These are phyloP conservation scores for Petasospora rhodanensis DNA, from an alignment of 1,139 yeast genomes.

Conservation along the genomic window DNA sequence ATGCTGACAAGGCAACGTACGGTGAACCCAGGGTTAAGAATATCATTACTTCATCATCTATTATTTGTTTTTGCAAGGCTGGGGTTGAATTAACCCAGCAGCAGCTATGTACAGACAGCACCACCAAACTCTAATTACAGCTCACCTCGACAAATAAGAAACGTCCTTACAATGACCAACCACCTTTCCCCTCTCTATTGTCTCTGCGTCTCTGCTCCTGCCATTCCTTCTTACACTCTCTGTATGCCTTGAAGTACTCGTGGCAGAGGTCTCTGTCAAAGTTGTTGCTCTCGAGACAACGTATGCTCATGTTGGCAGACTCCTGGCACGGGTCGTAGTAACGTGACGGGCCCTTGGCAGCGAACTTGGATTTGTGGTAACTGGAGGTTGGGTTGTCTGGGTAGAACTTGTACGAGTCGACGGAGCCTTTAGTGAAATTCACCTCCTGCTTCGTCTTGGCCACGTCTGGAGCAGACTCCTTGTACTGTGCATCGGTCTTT, in stretches of 20 bases:
- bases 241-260: slow-evolving; percentile 86
- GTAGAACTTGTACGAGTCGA: slow-evolving; percentile 60
- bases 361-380: slow-evolving; percentile 31
- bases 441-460: slow-evolving; percentile 43
- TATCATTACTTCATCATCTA: too few relatives aligned
- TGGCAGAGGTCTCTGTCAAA: slow-evolving; percentile 74
- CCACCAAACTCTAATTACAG: too few relatives aligned
- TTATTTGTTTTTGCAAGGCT: too few relatives aligned
- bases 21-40: too few relatives aligned
- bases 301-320: slow-evolving; percentile 79
- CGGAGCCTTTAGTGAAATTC: slow-evolving; percentile 52
- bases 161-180: slow-evolving; percentile 20
- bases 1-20: too few relatives aligned
- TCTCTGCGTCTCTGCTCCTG: slow-evolving; percentile 35
- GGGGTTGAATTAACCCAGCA: too few relatives aligned
- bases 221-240: slow-evolving; percentile 90
- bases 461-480: slow-evolving; percentile 30
- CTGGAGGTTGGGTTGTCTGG: slow-evolving; percentile 62
- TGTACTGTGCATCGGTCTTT: slow-evolving; percentile 16
- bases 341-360: slow-evolving; percentile 67
- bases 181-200: slow-evolving; percentile 28
- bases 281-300: slow-evolving; percentile 71
- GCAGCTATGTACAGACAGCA: background rate
- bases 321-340: slow-evolving; percentile 93
- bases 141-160: too few relatives aligned